phyloP scores from a whole-genome alignment of 2,329 filamentous ascomycete species.

The Ophiosphaerella herpotricha region DNA sequence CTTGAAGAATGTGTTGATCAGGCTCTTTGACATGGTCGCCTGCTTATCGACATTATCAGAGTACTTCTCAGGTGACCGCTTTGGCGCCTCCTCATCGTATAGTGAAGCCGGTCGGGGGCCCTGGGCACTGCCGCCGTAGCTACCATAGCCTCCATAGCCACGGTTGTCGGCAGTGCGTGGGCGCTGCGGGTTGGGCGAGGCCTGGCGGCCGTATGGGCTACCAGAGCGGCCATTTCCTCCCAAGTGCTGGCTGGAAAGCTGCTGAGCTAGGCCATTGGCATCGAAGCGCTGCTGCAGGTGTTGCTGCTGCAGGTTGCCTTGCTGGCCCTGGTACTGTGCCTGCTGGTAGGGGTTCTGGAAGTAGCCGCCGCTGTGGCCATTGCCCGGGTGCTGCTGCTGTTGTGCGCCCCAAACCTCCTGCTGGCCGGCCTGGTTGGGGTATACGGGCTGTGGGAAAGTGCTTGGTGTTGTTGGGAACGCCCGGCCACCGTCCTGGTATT shows the following conservation, averaged over 20 bases:
- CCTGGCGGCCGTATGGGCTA: conserved; percentile 69
- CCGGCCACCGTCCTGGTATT: conserved; percentile 51
- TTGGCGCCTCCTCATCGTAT: conserved; percentile 71
- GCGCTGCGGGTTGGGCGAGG: conserved; percentile 72
- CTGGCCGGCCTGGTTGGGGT: conserved; percentile 63
- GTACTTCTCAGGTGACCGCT: conserved; percentile 81
- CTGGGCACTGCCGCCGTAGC: conserved; percentile 68
- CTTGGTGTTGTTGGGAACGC: conserved; percentile 76
- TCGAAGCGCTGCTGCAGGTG: conserved; percentile 63
- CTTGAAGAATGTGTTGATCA: conserved; percentile 86
- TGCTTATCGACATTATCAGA: conserved; percentile 83
- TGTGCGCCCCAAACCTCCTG: conserved; percentile 64
- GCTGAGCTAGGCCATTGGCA: conserved; percentile 89
- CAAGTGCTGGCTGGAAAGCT: conserved; percentile 96
- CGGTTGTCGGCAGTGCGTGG: conserved; percentile 81
- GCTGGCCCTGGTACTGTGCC: conserved; percentile 56
- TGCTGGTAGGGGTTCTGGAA: conserved; percentile 57
- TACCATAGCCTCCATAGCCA: conserved; percentile 59
- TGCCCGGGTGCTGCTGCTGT: conserved; percentile 50
- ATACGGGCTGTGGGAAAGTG: conserved; percentile 92
- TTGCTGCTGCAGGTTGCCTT: conserved; percentile 53
- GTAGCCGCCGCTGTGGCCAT: conserved; percentile 51
- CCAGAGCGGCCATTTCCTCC: conserved; percentile 70
- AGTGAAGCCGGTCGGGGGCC: conserved; percentile 63
- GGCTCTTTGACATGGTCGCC: conserved; percentile 66